phyloP scores from a whole-genome alignment of 345 rosid species.

The Syzygium grande region DNA sequence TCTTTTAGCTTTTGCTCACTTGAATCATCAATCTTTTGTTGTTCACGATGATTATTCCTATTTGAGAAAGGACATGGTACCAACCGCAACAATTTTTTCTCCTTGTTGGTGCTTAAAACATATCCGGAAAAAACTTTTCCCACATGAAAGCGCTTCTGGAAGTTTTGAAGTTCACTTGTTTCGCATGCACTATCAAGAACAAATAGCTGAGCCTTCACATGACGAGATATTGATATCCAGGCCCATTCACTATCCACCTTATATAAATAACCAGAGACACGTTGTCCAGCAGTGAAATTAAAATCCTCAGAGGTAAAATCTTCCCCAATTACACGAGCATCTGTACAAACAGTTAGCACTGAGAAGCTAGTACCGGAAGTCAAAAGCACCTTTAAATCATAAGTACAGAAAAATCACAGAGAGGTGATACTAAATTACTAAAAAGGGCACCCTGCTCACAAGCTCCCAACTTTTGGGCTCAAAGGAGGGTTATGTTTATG shows the following conservation, averaged over 20 bases:
- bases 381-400: neutral
- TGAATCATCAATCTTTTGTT: conserved; percentile 7
- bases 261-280: conserved; percentile 66
- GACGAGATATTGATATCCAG: conserved; percentile 69
- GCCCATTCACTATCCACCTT: conserved; percentile 87
- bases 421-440: neutral
- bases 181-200: conserved; percentile 74
- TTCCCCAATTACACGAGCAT: conserved; percentile 24
- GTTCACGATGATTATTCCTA: neutral
- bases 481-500: neutral
- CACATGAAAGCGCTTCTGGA: conserved; percentile 44
- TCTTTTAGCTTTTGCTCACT: conserved; percentile 19
- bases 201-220: conserved; percentile 58
- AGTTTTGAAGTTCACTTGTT: conserved; percentile 63
- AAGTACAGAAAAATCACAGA: neutral
- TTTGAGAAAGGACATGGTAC: conserved; percentile 37
- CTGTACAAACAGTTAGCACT: conserved; percentile 19
- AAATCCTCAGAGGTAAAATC: conserved; percentile 21
- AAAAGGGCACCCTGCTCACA: neutral
- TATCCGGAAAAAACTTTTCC: conserved; percentile 66
- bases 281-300: conserved; percentile 49
- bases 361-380: neutral
- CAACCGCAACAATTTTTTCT: conserved; percentile 58
- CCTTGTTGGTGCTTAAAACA: conserved; percentile 54
- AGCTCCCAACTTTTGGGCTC: neutral